phyloP scores from a whole-genome alignment of 2,329 filamentous ascomycete species.

The Pestalotiopsis sp. region DNA sequence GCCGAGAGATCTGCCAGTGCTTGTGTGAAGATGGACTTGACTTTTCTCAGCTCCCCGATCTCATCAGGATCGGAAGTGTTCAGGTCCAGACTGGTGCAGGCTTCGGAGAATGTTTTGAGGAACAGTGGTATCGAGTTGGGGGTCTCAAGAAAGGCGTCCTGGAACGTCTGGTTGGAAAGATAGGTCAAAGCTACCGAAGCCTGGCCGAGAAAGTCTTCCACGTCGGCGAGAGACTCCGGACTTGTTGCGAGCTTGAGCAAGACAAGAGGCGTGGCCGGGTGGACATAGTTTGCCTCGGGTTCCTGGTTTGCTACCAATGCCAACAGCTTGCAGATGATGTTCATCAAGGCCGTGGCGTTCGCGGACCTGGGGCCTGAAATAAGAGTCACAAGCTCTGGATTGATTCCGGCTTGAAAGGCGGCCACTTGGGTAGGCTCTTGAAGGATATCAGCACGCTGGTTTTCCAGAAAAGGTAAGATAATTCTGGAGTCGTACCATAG shows the following conservation, averaged over 20 bases:
- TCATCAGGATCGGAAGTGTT: constrained; percentile 51
- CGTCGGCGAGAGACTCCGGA: constrained; percentile 43
- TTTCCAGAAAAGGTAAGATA: neutral
- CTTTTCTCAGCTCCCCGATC: constrained; percentile 46
- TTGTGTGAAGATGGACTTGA: constrained; percentile 54
- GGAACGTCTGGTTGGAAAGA: constrained; percentile 55
- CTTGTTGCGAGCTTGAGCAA: constrained; percentile 53
- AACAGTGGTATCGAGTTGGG: constrained; percentile 43
- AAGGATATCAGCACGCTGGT: constrained; percentile 19
- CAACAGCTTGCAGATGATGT: constrained; percentile 59
- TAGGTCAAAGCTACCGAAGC: constrained; percentile 57
- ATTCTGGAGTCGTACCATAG: constrained; percentile 52
- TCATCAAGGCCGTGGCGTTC: constrained; percentile 45
- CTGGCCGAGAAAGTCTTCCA: constrained; percentile 57
- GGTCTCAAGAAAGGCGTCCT: constrained; percentile 47
- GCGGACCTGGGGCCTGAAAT: constrained; percentile 48
- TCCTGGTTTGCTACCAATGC: constrained; percentile 56
- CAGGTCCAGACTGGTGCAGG: constrained; percentile 44
- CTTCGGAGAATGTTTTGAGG: constrained; percentile 49
- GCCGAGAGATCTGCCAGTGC: constrained; percentile 54
- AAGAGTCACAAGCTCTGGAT: constrained; percentile 49
- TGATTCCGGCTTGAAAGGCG: constrained; percentile 55
- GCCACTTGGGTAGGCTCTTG: constrained; percentile 60
- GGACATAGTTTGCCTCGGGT: constrained; percentile 45
- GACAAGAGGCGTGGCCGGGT: constrained; percentile 47